These are phyloP conservation scores for Vigna unguiculata DNA, from an alignment of 306 rosid species.

Conservation along the genomic window DNA sequence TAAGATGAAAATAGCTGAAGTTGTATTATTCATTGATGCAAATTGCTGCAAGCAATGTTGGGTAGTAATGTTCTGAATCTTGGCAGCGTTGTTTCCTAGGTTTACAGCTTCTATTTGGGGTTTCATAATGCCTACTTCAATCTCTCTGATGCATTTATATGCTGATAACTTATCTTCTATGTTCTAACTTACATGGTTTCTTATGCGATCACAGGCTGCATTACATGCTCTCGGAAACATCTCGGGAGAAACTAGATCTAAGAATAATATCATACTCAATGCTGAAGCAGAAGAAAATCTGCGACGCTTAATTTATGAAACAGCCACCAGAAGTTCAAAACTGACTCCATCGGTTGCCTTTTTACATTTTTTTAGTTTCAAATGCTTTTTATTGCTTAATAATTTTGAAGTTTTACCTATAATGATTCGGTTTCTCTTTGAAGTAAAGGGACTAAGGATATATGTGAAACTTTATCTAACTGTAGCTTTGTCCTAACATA, in stretches of 20 bases:
- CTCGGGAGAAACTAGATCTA: slow-evolving; percentile 74
- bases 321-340: slow-evolving; percentile 76
- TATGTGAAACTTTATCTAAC: slow-evolving; percentile 2
- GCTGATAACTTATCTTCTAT: slow-evolving; percentile 16
- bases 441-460: not conserved
- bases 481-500: slow-evolving; percentile 11
- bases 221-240: slow-evolving; percentile 88
- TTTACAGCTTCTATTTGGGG: no score
- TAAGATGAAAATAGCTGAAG: no score
- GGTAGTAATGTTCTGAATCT: no score
- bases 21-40: no score
- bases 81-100: no score
- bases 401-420: slow-evolving; percentile 6
- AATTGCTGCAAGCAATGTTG: no score
- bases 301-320: slow-evolving; percentile 65
- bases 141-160: not conserved
- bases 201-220: slow-evolving; percentile 71
- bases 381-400: slow-evolving; percentile 21
- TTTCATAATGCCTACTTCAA: no score
- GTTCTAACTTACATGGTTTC: slow-evolving; percentile 19
- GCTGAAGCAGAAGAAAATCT: slow-evolving; percentile 80
- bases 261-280: slow-evolving; percentile 57
- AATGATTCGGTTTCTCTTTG: slow-evolving; percentile 21
- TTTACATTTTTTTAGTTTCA: slow-evolving; percentile 35
- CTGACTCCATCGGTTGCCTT: slow-evolving; percentile 77